These are phyloP conservation scores for Ramularia collo-cygni DNA, from an alignment of 2,329 filamentous ascomycete genomes.

Conservation along the genomic window DNA sequence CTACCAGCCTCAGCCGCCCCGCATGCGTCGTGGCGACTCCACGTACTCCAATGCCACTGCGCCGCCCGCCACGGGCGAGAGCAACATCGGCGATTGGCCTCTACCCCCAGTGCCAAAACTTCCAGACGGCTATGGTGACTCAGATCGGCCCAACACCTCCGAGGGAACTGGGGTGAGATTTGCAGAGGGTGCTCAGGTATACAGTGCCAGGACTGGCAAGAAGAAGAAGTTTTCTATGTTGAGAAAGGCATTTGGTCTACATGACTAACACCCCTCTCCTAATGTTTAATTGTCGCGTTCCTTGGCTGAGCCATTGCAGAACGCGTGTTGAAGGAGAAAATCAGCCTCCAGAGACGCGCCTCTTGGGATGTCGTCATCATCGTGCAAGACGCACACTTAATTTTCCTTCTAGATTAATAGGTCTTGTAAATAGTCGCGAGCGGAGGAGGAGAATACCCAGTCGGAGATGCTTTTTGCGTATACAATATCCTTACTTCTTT, in stretches of 20 bases:
- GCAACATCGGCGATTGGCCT: conserved; percentile 39
- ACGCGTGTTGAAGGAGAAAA: not conserved
- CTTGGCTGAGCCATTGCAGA: too few relatives aligned
- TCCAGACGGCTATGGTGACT: conserved; percentile 10
- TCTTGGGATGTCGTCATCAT: not conserved
- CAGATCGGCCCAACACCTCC: conserved; percentile 25
- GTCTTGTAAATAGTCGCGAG: too few relatives aligned
- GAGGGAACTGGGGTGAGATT: conserved; percentile 22
- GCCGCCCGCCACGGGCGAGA: conserved; percentile 22
- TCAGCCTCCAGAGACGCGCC: too few relatives aligned
- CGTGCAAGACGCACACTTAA: too few relatives aligned
- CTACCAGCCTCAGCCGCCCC: conserved; percentile 13
- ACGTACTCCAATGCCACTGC: conserved; percentile 21
- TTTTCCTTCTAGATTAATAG: too few relatives aligned
- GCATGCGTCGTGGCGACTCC: conserved; percentile 19
- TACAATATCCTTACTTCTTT: too few relatives aligned
- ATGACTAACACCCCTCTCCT: conserved; percentile 38
- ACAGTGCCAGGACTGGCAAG: conserved; percentile 34
- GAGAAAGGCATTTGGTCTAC: conserved; percentile 57
- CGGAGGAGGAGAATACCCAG: too few relatives aligned
- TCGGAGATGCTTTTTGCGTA: too few relatives aligned
- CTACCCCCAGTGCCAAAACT: conserved; percentile 31
- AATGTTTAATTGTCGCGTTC: not conserved
- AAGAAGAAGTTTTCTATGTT: conserved; percentile 64
- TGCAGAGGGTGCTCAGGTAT: conserved; percentile 15